Conservation (phyloP, 2,329 filamentous ascomycete genomes). For the Paraphoma chrysanthemicola region DNA sequence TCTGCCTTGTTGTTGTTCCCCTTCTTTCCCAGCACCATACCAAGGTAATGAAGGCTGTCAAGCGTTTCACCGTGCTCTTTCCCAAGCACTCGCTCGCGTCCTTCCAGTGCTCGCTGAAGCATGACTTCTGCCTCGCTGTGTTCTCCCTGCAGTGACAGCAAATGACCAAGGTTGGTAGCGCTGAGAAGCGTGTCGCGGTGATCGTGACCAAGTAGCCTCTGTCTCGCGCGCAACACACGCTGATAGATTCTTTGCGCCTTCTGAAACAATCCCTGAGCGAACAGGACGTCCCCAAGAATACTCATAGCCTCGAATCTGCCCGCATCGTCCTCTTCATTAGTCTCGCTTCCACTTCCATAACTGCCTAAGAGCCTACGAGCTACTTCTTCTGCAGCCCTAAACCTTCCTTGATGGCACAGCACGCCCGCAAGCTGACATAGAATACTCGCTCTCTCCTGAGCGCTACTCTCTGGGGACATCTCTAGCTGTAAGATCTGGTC, state of each 20-base stretch:
- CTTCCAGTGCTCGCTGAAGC: neutral
- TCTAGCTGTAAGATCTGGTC: conserved; percentile 16
- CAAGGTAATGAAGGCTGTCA: too few relatives aligned
- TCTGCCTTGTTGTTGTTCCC: too few relatives aligned
- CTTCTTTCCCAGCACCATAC: too few relatives aligned
- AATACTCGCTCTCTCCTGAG: conserved; percentile 6
- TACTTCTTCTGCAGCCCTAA: conserved; percentile 20
- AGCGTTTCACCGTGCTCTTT: neutral
- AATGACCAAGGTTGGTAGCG: neutral
- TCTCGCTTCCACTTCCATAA: conserved; percentile 1
- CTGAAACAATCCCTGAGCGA: conserved; percentile 14
- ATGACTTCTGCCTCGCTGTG: neutral
- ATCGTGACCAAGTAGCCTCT: neutral
- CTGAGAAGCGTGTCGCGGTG: neutral
- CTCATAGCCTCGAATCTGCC: conserved; percentile 11
- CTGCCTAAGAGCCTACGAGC: conserved; percentile 18
- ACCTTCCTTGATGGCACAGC: conserved; percentile 23
- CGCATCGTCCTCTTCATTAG: conserved; percentile 4
- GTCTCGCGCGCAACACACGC: neutral
- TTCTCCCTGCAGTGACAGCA: neutral
- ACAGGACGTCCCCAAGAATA: conserved; percentile 14
- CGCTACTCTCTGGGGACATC: neutral
- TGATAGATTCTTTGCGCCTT: conserved; percentile 14
- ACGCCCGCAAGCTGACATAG: conserved; percentile 12
- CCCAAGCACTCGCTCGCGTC: neutral